Evolutionary conservation across 2,329 filamentous ascomycete species (phyloP).

Genomic region (Hyphodiscus sp.): DNA sequence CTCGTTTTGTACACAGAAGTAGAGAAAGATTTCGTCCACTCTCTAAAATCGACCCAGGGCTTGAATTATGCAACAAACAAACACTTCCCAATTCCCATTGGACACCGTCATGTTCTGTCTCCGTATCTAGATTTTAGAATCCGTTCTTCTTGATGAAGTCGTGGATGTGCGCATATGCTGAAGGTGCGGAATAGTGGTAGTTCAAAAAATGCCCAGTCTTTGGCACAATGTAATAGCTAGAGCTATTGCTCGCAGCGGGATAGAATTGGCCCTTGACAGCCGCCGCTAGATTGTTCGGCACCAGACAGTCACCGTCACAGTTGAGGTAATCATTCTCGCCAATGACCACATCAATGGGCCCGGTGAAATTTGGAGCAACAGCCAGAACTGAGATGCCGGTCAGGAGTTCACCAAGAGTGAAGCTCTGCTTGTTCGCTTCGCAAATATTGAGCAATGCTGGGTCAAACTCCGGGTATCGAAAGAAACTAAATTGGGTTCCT

Average conservation of each 20-base stretch:
- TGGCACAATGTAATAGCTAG: neutral
- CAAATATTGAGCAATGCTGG: conserved; percentile 1
- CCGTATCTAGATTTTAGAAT: no score
- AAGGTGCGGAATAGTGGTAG: conserved; percentile 1
- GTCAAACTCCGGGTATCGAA: neutral
- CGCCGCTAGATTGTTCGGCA: neutral
- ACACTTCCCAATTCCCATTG: no score
- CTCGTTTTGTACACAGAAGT: no score
- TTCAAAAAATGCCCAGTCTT: conserved; percentile 1
- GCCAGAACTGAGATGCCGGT: neutral
- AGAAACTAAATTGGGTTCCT: neutral
- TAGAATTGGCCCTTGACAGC: neutral
- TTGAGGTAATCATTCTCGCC: neutral
- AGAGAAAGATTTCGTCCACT: no score
- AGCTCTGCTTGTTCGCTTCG: neutral
- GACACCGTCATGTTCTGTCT: no score
- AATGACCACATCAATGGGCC: neutral
- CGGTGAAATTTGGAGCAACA: neutral
- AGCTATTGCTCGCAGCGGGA: neutral
- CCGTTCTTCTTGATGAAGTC: conserved; percentile 1
- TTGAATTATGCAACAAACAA: no score
- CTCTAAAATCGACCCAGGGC: no score
- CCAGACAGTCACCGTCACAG: neutral
- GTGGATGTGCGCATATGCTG: neutral
- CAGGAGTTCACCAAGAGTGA: conserved; percentile 2